Evolutionary conservation across 2,329 filamentous ascomycete species (phyloP), one percentile per base, ranked within the genome.

Genomic region (Verticillium nubilum): DNA sequence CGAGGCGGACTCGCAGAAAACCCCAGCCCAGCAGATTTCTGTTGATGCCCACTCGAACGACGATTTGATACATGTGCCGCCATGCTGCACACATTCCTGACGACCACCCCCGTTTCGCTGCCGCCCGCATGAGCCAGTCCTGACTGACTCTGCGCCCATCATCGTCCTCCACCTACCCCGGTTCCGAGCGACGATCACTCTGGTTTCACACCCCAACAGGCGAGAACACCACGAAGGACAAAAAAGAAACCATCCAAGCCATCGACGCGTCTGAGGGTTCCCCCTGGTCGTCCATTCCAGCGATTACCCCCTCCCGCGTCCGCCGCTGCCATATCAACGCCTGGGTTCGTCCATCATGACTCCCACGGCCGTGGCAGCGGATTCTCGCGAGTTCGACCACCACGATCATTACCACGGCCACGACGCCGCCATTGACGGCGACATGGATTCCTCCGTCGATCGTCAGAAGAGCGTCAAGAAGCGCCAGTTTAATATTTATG

Each of bases 301-400:
- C 4, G 37, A 26, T 15, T 2, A n/a, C 25, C 6, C 25, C 25
- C 25, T 56, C 35, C 23, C 27, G 25, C 54, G 25, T 54, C 56
- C 56, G 28, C 56, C 56, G 59, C 59, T 63, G 59, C 62, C 61
- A 61, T 58, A 54, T 33, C 59, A 59, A 54, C 57, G 61, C 62
- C 59, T 28, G 58, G 54, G 61, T 37, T 42, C 47, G 55, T 42
- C 28, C 57, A 56, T 56, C 28, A 64, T 64, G 62, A 61, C 62
- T 58, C 61, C 63, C 59, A 59, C 59, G 62, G 62, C 62, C 56
- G 57, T 63, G 62, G 62, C 62, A 61, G 62, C 59, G 61, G 62
- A 63, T 50, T 63, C 60, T 60, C 58, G 29, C 31, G 61, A 57
- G 42, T 23, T 47, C 42, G 42, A 47, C n/a, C 42, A 47, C 29